Evolutionary conservation across 2,329 filamentous ascomycete genomes (phyloP), one percentile per base, ranked within the genome.

Genomic region (Malbranchea zuffiana): DNA sequence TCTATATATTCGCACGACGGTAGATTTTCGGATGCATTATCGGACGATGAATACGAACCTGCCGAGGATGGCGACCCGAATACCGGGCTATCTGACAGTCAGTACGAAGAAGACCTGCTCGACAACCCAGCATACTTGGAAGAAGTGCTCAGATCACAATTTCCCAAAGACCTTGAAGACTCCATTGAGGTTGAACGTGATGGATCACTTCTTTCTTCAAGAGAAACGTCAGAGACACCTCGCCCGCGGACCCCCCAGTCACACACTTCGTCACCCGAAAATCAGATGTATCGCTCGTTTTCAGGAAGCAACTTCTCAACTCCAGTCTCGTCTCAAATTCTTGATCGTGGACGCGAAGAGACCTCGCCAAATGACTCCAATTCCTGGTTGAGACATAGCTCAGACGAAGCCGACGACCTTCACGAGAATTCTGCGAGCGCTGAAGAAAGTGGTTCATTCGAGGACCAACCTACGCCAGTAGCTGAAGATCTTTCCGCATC

Each of bases 401-500:
- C 8, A 13, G 12, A 20, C 17, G 5, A 32, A 11, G 15, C 17
- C 10, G 5, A 8, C 8, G 30, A 20, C 7, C 6, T 13, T n/a
- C 7, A 5, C 12, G 13, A 16, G 5, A 5, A 7, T 25, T 15
- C 12, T 15, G 11, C 36, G 8, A 10, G 29, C 12, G 6, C 13
- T 32, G 33, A 28, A n/a, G 11, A 21, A 7, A 7, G 17, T 17
- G 5, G 2, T 10, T n/a, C 6, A 11, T 12, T n/a, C n/a, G 11
- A n/a, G 13, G 27, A 32, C n/a, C 2, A 13, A 6, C 3, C 5
- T 15, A 18, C 7, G 10, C 12, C 25, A 25, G 25, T 23, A 25
- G 7, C 17, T 15, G 56, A 56, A 31, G 58, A 65, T 19, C 55
- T 69, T n/a, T 54, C 59, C 5, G 58, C 66, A 40, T 68, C 66